Evolutionary conservation across 225 moss, liverwort and hornwort genomes (phyloP).

Genomic region (Neckera pumila): DNA sequence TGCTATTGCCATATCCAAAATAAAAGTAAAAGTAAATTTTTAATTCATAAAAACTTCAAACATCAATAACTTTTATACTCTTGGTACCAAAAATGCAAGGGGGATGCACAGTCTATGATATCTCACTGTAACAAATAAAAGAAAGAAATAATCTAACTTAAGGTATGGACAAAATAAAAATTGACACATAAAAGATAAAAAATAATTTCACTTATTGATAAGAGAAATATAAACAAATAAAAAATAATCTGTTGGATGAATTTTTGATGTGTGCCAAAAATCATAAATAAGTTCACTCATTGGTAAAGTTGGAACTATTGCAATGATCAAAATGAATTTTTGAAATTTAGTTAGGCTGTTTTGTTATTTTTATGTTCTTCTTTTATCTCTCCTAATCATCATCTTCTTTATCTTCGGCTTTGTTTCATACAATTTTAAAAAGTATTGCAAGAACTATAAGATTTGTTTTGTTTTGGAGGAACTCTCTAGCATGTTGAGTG

Average conservation of each 20-base stretch:
- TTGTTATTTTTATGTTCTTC: accelerated
- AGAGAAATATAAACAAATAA: not conserved
- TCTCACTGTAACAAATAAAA: too few relatives aligned
- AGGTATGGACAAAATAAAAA: too few relatives aligned
- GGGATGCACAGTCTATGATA: too few relatives aligned
- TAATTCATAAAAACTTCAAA: too few relatives aligned
- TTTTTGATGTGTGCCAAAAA: not conserved
- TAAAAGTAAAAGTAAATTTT: too few relatives aligned
- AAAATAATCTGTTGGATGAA: accelerated
- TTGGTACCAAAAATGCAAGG: too few relatives aligned
- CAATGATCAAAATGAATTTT: not conserved
- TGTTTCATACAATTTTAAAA: not conserved
- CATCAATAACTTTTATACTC: too few relatives aligned
- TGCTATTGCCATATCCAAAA: too few relatives aligned
- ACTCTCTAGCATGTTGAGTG: not conserved
- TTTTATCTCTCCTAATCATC: too few relatives aligned
- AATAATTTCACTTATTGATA: not conserved
- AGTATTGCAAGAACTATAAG: not conserved
- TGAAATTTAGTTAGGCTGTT: not conserved
- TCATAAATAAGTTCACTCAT: not conserved
- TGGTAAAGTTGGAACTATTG: not conserved
- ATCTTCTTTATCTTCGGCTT: not conserved
- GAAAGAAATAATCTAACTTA: too few relatives aligned
- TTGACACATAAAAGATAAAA: too few relatives aligned
- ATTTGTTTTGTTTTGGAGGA: not conserved